Evolutionary conservation across 2,329 filamentous ascomycete species (phyloP).

Genomic region (Fusarium illudens): DNA sequence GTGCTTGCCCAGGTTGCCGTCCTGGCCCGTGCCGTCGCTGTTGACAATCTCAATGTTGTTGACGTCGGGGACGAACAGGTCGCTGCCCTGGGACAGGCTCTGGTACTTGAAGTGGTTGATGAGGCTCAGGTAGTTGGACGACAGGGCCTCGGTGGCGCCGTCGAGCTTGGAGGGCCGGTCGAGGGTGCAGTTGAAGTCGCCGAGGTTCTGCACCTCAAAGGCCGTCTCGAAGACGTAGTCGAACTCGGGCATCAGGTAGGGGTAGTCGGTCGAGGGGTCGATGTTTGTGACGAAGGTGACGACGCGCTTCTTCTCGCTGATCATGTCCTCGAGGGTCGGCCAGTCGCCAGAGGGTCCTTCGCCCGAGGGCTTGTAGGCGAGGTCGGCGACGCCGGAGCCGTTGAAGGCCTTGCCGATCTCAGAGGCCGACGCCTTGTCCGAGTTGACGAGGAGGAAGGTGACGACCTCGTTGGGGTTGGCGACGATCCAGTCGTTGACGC

Average conservation of each 20-base stretch:
- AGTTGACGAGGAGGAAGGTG: constrained; percentile 77
- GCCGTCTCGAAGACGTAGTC: constrained; percentile 76
- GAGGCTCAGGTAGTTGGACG: constrained; percentile 70
- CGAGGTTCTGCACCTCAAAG: constrained; percentile 68
- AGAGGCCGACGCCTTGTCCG: constrained; percentile 63
- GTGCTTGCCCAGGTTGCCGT: constrained; percentile 64
- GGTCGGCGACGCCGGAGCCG: constrained; percentile 65
- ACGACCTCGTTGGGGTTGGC: constrained; percentile 77
- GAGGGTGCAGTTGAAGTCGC: constrained; percentile 76
- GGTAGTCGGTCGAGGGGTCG: constrained; percentile 51
- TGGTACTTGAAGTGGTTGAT: constrained; percentile 84
- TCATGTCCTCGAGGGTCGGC: constrained; percentile 77
- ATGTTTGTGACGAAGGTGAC: constrained; percentile 73
- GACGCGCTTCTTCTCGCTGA: constrained; percentile 69
- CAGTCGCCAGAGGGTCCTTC: constrained; percentile 58
- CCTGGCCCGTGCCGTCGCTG: constrained; percentile 60
- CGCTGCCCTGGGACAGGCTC: constrained; percentile 55
- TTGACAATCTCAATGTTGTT: constrained; percentile 71
- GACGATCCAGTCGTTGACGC: constrained; percentile 75
- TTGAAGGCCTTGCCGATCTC: constrained; percentile 65
- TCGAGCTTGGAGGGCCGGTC: constrained; percentile 67
- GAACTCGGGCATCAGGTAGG: constrained; percentile 72
- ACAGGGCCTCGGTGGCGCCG: constrained; percentile 61
- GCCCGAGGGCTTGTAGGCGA: constrained; percentile 67
- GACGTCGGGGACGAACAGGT: constrained; percentile 67